A percentile compares a stretch with the other conserved stretches of the same genome.
These are phyloP conservation scores for Anastatica hierochuntica DNA, from an alignment of 345 rosid genomes.

Conservation along the genomic window DNA sequence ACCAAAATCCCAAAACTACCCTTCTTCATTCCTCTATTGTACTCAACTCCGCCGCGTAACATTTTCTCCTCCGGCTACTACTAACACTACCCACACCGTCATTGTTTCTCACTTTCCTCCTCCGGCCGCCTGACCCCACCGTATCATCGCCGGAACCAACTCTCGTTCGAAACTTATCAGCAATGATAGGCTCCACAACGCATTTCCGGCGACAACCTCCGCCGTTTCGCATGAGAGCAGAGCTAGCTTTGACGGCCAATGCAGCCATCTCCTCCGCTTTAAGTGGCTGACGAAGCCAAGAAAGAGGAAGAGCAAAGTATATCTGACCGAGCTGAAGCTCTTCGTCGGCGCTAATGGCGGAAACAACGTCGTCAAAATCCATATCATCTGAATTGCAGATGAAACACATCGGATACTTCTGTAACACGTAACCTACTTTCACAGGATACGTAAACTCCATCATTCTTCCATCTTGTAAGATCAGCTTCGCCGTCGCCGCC, in stretches of 20 bases:
- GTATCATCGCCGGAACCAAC: constrained; percentile 12
- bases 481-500: constrained; percentile 69
- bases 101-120: constrained; percentile 17
- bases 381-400: constrained; percentile 92
- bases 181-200: constrained; percentile 14
- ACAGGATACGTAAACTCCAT: constrained; percentile 74
- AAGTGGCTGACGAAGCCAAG: constrained; percentile 50
- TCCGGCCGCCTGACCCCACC: constrained; percentile 8
- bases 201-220: constrained; percentile 15
- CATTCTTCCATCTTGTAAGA: constrained; percentile 65
- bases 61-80: constrained; percentile 31
- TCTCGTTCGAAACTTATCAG: constrained; percentile 19
- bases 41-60: constrained; percentile 46
- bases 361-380: constrained; percentile 77
- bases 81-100: constrained; percentile 8
- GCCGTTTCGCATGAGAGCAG: constrained; percentile 41
- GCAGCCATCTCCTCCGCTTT: constrained; percentile 93
- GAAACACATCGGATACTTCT: constrained; percentile 45
- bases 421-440: constrained; percentile 61
- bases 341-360: constrained; percentile 56
- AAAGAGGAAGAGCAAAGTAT: constrained; percentile 74
- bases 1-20: constrained; percentile 20
- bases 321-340: constrained; percentile 80
- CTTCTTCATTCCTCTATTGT: constrained; percentile 67
- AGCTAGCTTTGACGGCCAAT: constrained; percentile 93